Evolutionary conservation across 2,329 filamentous ascomycete species (phyloP), one percentile per base, ranked within the genome.

Genomic region (Clathrospora elynae): DNA sequence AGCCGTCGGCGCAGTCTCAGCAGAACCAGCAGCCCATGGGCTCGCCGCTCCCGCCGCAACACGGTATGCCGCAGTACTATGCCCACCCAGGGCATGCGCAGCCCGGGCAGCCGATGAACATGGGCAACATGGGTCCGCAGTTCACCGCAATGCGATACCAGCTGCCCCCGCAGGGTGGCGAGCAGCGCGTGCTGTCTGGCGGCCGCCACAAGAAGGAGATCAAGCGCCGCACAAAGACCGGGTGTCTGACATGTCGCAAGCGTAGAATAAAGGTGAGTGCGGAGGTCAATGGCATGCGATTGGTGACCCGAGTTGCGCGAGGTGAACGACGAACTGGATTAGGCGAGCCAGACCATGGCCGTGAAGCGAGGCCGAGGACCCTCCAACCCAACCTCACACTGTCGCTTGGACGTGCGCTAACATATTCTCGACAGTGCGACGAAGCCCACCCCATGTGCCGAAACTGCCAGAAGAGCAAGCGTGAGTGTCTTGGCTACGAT

Each of bases 361-460:
- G 61, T 59, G 61, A 68, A 68, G 64, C 65, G 61, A 65, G 53
- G 57, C 62, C 57, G 46, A 48, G n/a, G 45, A 46, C 49, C 44
- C 53, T 55, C 57, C 60, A 65, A 59, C 59, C 50, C 58, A 51
- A 67, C 64, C 56, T 64, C 30, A 55, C 46, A 40, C 10, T 39
- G 20, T 25, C 40, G 41, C 33, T 40, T 55, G 44, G 42, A 44
- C 46, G 40, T 46, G 30, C 46, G 49, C 64, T 69, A 48, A 69
- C 59, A 50, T 26, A 51, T 34, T 30, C 29, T 31, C 58, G 49
- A 57, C 70, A 96, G 93, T 99, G 93, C 75, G 93, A 97, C 81
- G 93, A 99, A 78, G 85, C 84, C 49, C 90, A 96, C 71, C 93
- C 93, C 14, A 85, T 86, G 47, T 99, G 93, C 78, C 85, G 90